These are phyloP conservation scores for Coemansia sp. DNA, from an alignment of 192 early-diverging fungal species.

Conservation along the genomic window DNA sequence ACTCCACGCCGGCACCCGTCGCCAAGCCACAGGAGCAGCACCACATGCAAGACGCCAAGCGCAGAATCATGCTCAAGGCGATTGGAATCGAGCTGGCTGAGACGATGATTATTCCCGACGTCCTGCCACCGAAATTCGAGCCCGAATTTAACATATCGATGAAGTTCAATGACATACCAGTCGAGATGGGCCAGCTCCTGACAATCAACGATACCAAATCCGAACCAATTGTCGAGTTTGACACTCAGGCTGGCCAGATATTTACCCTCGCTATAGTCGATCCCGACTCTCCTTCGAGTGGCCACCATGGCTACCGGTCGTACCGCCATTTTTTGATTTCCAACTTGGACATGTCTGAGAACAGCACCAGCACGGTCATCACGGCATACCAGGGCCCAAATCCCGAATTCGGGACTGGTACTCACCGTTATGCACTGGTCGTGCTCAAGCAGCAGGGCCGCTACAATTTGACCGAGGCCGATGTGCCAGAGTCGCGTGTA, in stretches of 20 bases:
- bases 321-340: conserved; percentile 30
- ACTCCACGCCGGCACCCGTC: background rate
- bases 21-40: background rate
- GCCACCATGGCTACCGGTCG: conserved; percentile 31
- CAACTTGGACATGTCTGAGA: conserved; percentile 17
- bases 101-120: conserved; percentile 16
- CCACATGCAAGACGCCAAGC: background rate
- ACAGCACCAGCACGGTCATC: conserved; percentile 13
- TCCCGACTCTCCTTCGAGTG: conserved; percentile 20
- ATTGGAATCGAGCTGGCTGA: conserved; percentile 2
- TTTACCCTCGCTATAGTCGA: conserved; percentile 39
- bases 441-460: conserved; percentile 25
- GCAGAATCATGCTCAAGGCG: conserved; percentile 9
- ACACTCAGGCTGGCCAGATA: conserved; percentile 13
- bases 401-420: conserved; percentile 16
- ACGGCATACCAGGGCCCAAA: conserved; percentile 18
- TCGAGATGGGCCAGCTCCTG: conserved; percentile 33
- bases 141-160: conserved; percentile 29
- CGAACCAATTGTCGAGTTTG: conserved; percentile 36
- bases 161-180: conserved; percentile 6
- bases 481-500: conserved; percentile 25
- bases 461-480: conserved; percentile 1
- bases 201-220: conserved; percentile 13
- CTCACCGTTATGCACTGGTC: conserved; percentile 23
- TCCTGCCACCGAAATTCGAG: conserved; percentile 17